Conservation (phyloP, 192 early-diverging fungal genomes). For the Dispira simplex region DNA sequence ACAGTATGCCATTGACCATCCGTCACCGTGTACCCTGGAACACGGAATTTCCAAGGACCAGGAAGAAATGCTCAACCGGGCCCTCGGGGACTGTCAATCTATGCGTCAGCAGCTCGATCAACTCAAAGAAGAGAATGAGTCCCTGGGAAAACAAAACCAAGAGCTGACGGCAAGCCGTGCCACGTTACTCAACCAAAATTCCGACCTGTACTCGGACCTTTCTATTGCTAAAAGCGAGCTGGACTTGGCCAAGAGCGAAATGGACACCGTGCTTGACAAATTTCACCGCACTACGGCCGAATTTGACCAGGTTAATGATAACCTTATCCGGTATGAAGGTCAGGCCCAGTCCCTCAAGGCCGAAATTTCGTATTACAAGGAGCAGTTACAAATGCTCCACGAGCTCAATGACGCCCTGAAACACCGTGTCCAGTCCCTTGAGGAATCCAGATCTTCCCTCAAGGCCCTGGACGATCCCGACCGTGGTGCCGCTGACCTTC, state of each 20-base stretch:
- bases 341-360: background rate
- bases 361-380: background rate
- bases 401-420: too few species aligned
- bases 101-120: background rate
- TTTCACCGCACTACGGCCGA: background rate
- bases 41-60: background rate
- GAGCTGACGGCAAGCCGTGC: background rate
- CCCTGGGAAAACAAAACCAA: background rate
- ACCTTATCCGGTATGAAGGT: background rate
- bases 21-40: background rate
- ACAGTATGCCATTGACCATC: background rate
- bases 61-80: background rate
- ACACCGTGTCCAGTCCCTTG: too few species aligned
- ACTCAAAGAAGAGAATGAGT: background rate
- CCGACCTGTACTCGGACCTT: background rate
- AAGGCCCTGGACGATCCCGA: too few species aligned
- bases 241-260: background rate
- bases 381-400: too few species aligned
- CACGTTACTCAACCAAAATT: background rate
- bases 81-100: background rate
- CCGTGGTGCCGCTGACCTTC: too few species aligned
- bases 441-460: too few species aligned
- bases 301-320: background rate
- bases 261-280: background rate
- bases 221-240: background rate